Evolutionary conservation across 2,329 filamentous ascomycete species (phyloP).

Genomic region (Daldinia eschscholtzii): DNA sequence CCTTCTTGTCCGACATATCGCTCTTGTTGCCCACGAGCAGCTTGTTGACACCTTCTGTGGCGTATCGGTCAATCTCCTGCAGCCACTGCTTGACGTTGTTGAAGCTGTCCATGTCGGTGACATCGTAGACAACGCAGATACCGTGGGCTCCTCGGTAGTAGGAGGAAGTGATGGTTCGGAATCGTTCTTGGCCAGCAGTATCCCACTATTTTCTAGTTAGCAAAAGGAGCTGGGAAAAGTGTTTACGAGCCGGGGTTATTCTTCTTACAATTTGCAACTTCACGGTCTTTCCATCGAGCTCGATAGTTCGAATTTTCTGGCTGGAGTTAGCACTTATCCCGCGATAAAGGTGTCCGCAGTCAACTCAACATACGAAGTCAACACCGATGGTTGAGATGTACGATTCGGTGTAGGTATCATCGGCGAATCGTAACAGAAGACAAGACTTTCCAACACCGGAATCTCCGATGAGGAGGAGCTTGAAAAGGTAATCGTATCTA

Average conservation of each 20-base stretch:
- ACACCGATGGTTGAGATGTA: slow-evolving; percentile 99
- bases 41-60: slow-evolving; percentile 99
- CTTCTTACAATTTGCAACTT: slow-evolving; percentile 95
- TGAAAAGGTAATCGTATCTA: slow-evolving; percentile 99
- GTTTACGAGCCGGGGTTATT: slow-evolving; percentile 39
- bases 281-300: slow-evolving; percentile 99
- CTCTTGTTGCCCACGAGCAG: slow-evolving; percentile 99
- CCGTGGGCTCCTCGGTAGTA: slow-evolving; percentile 99
- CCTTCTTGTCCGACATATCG: slow-evolving; percentile 99
- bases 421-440: slow-evolving; percentile 95
- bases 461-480: slow-evolving; percentile 99
- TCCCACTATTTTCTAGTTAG: slow-evolving; percentile 80
- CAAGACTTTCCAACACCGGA: slow-evolving; percentile 99
- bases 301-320: slow-evolving; percentile 99
- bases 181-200: slow-evolving; percentile 98
- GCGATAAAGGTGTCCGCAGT: not conserved
- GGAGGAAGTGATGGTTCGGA: slow-evolving; percentile 99
- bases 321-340: slow-evolving; percentile 50
- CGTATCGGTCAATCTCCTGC: slow-evolving; percentile 99
- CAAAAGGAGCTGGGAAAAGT: slow-evolving; percentile 11
- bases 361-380: slow-evolving; percentile 84
- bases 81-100: slow-evolving; percentile 99
- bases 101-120: slow-evolving; percentile 99
- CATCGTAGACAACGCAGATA: slow-evolving; percentile 99
- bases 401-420: slow-evolving; percentile 99